Evolutionary conservation across 2,329 filamentous ascomycete genomes (phyloP).

Genomic region (Chrysoporthe cubensis): DNA sequence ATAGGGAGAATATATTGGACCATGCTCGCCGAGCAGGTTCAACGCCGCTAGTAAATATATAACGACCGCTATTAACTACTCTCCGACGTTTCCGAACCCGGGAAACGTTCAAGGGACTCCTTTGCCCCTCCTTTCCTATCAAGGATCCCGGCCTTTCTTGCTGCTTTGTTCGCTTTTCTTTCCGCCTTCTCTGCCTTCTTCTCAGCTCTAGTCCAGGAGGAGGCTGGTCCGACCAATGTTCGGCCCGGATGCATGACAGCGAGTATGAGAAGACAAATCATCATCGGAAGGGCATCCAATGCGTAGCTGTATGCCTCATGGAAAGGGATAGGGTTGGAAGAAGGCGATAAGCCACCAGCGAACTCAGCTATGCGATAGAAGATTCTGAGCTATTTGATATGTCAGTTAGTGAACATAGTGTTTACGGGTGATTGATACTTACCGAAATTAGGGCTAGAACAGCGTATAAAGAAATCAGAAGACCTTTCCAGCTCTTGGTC

Average conservation of each 20-base stretch:
- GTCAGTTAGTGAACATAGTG: slow-evolving; percentile 12
- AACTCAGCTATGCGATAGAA: slow-evolving; percentile 65
- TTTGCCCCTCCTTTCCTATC: not conserved
- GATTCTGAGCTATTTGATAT: slow-evolving; percentile 52
- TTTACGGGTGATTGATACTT: slow-evolving; percentile 28
- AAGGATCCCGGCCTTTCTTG: not conserved
- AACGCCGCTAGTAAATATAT: not conserved
- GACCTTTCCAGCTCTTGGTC: slow-evolving; percentile 38
- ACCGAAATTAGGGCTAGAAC: slow-evolving; percentile 44
- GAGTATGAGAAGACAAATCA: slow-evolving; percentile 48
- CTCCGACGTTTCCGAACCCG: not conserved
- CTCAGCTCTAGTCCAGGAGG: slow-evolving; percentile 48
- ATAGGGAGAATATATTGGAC: too few relatives aligned
- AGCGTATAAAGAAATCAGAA: slow-evolving; percentile 41
- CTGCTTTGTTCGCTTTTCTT: not conserved
- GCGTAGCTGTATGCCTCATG: slow-evolving; percentile 57
- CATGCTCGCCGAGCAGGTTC: not conserved
- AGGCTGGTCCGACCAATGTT: slow-evolving; percentile 49
- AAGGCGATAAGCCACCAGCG: slow-evolving; percentile 45
- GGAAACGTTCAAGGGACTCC: not conserved
- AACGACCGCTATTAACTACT: not conserved
- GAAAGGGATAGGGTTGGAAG: slow-evolving; percentile 48
- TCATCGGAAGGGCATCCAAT: slow-evolving; percentile 60
- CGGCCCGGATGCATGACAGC: slow-evolving; percentile 52
- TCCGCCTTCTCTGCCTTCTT: slow-evolving; percentile 46